Evolutionary conservation across 495 filamentous ascomycete species (phyloP).

Genomic region (Cercophora scortea): DNA sequence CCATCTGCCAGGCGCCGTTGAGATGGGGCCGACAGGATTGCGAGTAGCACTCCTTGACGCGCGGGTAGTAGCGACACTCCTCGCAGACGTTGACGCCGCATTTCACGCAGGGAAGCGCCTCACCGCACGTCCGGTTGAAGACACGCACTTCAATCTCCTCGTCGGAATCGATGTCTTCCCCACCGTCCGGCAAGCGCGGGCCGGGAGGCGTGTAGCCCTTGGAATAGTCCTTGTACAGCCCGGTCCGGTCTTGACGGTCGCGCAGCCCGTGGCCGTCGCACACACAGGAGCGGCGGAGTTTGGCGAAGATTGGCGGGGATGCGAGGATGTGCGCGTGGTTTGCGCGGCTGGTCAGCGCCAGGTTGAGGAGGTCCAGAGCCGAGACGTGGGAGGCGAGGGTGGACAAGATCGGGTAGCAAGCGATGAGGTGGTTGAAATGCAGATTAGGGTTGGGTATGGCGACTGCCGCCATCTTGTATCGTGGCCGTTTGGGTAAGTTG

Average conservation of each 20-base stretch:
- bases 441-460: too few species aligned
- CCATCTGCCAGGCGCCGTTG: not conserved
- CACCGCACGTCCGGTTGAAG: not conserved
- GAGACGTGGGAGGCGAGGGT: not conserved
- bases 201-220: too few species aligned
- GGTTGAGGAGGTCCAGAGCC: not conserved
- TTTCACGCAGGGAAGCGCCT: not conserved
- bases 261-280: not conserved
- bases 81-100: slow-evolving; percentile 1
- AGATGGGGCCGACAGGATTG: not conserved
- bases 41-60: not conserved
- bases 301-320: not conserved
- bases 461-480: too few species aligned
- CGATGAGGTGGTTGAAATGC: not conserved
- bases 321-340: not conserved
- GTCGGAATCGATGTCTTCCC: not conserved
- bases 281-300: not conserved
- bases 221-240: too few species aligned
- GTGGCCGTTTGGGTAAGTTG: too few species aligned
- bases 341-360: not conserved
- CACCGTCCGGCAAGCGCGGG: too few species aligned
- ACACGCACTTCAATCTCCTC: slow-evolving; percentile 1
- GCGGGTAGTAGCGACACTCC: slow-evolving; percentile 1
- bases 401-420: not conserved
- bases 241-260: not conserved